Conservation (phyloP, 495 filamentous ascomycete species). For the Penicillium paxilli region DNA sequence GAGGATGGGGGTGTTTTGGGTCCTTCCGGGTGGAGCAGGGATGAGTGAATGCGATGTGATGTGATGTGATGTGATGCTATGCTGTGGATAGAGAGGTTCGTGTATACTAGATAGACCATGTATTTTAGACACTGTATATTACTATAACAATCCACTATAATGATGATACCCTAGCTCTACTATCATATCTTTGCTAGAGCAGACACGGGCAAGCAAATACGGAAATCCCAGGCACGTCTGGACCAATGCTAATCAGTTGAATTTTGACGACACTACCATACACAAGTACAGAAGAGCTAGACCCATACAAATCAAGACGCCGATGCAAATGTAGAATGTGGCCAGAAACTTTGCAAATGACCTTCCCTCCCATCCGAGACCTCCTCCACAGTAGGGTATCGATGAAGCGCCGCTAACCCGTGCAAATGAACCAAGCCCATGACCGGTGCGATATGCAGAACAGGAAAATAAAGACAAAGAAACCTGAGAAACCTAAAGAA, state of each 20-base stretch:
- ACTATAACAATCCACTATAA: too few relatives aligned
- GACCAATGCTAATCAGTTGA: neutral
- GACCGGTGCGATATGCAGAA: slow-evolving; percentile 23
- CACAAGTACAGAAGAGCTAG: slow-evolving; percentile 12
- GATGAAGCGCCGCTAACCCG: slow-evolving; percentile 31
- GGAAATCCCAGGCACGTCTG: neutral
- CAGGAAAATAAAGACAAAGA: slow-evolving; percentile 9
- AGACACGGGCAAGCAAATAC: too few relatives aligned
- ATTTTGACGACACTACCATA: slow-evolving; percentile 2
- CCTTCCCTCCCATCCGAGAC: slow-evolving; percentile 11
- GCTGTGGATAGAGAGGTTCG: neutral
- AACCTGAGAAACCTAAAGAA: slow-evolving; percentile 12
- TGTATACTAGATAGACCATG: too few relatives aligned
- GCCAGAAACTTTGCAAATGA: slow-evolving; percentile 3
- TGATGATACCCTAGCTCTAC: too few relatives aligned
- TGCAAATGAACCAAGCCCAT: slow-evolving; percentile 23
- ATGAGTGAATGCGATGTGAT: too few relatives aligned
- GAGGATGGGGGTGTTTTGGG: slow-evolving; percentile 54
- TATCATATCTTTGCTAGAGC: too few relatives aligned
- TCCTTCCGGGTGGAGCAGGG: slow-evolving; percentile 34
- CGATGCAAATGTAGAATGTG: slow-evolving; percentile 25
- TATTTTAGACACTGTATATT: too few relatives aligned
- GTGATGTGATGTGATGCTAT: too few relatives aligned
- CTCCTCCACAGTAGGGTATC: slow-evolving; percentile 32
- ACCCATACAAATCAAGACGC: slow-evolving; percentile 16